Percentiles rank a stretch among this genome's conserved stretches.
Evolutionary conservation across 2,329 filamentous ascomycete species (phyloP).

Genomic region (Fusarium lateritium): DNA sequence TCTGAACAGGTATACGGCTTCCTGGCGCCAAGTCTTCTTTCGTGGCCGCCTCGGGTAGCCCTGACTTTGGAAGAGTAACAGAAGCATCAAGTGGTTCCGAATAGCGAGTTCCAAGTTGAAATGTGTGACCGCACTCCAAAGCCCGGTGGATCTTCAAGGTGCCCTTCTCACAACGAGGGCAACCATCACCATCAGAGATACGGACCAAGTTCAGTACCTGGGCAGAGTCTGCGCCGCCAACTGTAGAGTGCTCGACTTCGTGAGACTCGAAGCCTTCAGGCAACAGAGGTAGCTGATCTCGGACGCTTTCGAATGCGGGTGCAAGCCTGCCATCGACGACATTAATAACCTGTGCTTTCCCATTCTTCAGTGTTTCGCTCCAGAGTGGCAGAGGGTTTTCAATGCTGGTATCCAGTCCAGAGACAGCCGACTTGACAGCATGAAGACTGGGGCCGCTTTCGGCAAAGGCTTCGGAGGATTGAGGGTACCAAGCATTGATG

Average conservation of each 20-base stretch:
- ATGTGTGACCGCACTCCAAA: slow-evolving; percentile 95
- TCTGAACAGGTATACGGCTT: slow-evolving; percentile 75
- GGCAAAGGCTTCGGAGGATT: slow-evolving; percentile 43
- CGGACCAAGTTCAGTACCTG: slow-evolving; percentile 72
- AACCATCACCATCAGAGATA: slow-evolving; percentile 77
- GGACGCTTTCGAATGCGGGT: slow-evolving; percentile 45
- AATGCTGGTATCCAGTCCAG: slow-evolving; percentile 80
- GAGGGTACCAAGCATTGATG: slow-evolving; percentile 78
- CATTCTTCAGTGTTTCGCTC: slow-evolving; percentile 55
- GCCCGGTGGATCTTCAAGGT: slow-evolving; percentile 77
- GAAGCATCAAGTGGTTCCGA: slow-evolving; percentile 79
- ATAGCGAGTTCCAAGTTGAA: slow-evolving; percentile 92
- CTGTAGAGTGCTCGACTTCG: slow-evolving; percentile 38
- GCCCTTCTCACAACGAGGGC: slow-evolving; percentile 77
- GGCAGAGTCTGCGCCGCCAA: slow-evolving; percentile 55
- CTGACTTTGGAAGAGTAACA: slow-evolving; percentile 60
- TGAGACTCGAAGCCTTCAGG: slow-evolving; percentile 31
- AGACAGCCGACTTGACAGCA: slow-evolving; percentile 75
- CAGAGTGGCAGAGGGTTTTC: slow-evolving; percentile 71
- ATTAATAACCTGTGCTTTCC: slow-evolving; percentile 51
- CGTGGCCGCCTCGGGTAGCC: slow-evolving; percentile 22
- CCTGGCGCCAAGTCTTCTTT: slow-evolving; percentile 40
- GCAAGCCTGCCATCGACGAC: slow-evolving; percentile 54
- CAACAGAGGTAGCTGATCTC: slow-evolving; percentile 46
- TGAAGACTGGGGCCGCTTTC: slow-evolving; percentile 62